Percentiles rank a stretch among this genome's conserved stretches.
Evolutionary conservation across 2,329 filamentous ascomycete species (phyloP).

Genomic region (Fusarium incarnatum): DNA sequence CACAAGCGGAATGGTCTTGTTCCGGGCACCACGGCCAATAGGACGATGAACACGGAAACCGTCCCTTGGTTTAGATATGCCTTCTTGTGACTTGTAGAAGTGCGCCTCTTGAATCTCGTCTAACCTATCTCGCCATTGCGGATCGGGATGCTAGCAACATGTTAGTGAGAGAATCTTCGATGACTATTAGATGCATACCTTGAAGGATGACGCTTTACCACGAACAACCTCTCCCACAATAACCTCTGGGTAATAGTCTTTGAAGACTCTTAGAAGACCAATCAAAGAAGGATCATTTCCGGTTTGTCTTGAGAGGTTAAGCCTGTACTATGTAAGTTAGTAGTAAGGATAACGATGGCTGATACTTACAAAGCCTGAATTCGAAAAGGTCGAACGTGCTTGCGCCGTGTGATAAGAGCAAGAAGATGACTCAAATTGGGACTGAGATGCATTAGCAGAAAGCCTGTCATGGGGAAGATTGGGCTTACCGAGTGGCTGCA

Average conservation of each 20-base stretch:
- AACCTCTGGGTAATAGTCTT: slow-evolving; percentile 91
- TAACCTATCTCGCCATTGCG: slow-evolving; percentile 77
- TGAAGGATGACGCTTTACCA: slow-evolving; percentile 71
- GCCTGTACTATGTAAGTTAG: slow-evolving; percentile 52
- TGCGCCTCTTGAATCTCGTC: slow-evolving; percentile 73
- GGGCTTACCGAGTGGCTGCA: slow-evolving; percentile 73
- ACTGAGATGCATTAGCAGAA: slow-evolving; percentile 51
- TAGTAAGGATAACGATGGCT: neutral
- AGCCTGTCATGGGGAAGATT: neutral
- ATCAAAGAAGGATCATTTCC: slow-evolving; percentile 80
- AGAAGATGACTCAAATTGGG: slow-evolving; percentile 79
- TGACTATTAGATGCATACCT: slow-evolving; percentile 52
- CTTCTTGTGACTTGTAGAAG: slow-evolving; percentile 59
- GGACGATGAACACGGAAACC: slow-evolving; percentile 74
- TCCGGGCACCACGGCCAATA: slow-evolving; percentile 45
- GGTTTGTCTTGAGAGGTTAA: slow-evolving; percentile 68
- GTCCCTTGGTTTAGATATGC: slow-evolving; percentile 50
- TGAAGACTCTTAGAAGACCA: slow-evolving; percentile 83
- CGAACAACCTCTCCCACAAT: slow-evolving; percentile 77
- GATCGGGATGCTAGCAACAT: slow-evolving; percentile 73
- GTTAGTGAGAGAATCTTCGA: neutral
- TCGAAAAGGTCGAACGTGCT: slow-evolving; percentile 84
- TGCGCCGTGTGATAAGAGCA: slow-evolving; percentile 81
- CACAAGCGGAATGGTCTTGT: slow-evolving; percentile 71
- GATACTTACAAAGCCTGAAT: slow-evolving; percentile 77